phyloP scores from a whole-genome alignment of 176 grass and related monocot genomes.

The Echinochloa phyllopogon region DNA sequence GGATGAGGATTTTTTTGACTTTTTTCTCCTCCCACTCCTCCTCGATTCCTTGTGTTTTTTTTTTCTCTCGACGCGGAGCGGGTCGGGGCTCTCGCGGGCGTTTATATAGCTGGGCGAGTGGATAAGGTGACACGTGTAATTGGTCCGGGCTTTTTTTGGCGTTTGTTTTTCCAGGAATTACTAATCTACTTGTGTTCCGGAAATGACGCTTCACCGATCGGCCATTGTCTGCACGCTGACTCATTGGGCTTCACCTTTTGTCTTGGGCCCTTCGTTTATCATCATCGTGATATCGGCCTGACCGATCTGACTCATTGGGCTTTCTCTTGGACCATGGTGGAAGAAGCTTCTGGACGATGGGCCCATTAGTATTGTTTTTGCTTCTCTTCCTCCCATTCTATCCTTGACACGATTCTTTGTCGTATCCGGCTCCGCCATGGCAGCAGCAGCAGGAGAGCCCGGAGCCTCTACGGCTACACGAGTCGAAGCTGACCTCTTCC shows the following conservation, averaged over 20 bases:
- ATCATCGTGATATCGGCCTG: too few species aligned
- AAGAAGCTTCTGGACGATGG: too few species aligned
- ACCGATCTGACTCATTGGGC: too few species aligned
- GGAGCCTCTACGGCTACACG: too few species aligned
- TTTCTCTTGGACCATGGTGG: too few species aligned
- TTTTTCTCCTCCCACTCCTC: neutral
- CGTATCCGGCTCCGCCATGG: too few species aligned
- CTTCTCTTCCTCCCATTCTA: too few species aligned
- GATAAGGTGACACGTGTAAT: constrained; percentile 56
- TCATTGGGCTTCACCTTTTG: neutral
- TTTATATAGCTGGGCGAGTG: neutral
- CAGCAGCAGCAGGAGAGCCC: too few species aligned
- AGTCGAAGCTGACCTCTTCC: too few species aligned
- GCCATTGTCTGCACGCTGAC: neutral
- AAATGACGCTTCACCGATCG: neutral
- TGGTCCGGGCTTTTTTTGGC: neutral
- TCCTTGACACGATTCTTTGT: too few species aligned
- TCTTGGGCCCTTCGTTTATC: too few species aligned
- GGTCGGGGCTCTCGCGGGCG: neutral
- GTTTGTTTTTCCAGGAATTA: neutral
- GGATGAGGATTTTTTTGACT: constrained; percentile 21
- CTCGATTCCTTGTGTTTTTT: neutral
- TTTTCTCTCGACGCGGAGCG: neutral
- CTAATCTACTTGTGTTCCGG: neutral
- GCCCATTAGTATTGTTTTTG: too few species aligned